Evolutionary conservation across 345 rosid species (phyloP).

Genomic region (Gossypioides kirkii): DNA sequence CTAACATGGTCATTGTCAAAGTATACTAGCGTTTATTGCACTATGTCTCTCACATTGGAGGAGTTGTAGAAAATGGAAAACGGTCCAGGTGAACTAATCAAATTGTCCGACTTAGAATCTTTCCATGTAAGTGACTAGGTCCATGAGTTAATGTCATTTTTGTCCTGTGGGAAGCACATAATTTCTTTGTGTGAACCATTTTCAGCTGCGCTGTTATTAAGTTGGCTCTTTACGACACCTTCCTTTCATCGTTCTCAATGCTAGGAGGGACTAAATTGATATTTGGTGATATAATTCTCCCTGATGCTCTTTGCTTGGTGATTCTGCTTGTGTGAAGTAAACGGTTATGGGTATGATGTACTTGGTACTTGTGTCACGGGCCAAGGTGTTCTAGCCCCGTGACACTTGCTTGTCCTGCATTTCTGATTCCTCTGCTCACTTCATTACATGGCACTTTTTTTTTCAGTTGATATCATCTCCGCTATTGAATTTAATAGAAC

Average conservation of each 20-base stretch:
- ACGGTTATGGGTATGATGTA: neutral
- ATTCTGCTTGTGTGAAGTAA: neutral
- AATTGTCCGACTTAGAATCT: neutral
- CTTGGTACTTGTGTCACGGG: too few species aligned
- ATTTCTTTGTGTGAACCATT: neutral
- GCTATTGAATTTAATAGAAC: constrained; percentile 96
- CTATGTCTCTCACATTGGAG: neutral
- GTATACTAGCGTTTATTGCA: neutral
- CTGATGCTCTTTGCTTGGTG: neutral
- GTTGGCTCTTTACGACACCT: neutral
- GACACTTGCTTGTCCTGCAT: constrained; percentile 3
- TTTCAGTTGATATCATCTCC: constrained; percentile 95
- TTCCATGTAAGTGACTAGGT: neutral
- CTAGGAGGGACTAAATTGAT: neutral
- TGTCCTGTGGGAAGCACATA: neutral
- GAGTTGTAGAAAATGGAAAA: neutral
- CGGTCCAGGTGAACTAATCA: neutral
- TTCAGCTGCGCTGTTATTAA: neutral
- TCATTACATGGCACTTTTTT: constrained; percentile 11
- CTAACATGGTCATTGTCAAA: neutral
- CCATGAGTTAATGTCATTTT: neutral
- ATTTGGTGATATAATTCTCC: neutral
- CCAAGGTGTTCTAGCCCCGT: too few species aligned
- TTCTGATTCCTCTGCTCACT: neutral
- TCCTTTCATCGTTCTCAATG: neutral